Conservation (phyloP, 169 alveolate genomes). For the Plasmodium chabaudi region DNA sequence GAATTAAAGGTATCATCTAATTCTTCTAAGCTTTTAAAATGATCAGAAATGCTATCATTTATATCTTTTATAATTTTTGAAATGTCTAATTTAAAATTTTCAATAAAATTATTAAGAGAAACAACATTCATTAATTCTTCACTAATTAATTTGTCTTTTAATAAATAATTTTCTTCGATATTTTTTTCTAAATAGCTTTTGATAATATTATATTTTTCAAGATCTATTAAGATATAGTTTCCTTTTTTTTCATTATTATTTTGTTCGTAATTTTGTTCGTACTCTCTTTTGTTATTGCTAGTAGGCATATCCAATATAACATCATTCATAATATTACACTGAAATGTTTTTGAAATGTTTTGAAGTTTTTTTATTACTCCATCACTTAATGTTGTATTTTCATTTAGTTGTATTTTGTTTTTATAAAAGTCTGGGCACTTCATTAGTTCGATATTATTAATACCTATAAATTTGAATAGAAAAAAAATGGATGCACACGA, state of each 20-base stretch:
- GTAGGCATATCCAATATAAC: background rate
- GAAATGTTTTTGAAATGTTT: slow-evolving; percentile 12
- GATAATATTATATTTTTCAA: slow-evolving; percentile 16
- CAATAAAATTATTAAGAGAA: slow-evolving; percentile 45
- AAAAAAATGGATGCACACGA: background rate
- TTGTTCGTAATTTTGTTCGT: background rate
- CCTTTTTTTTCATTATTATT: background rate
- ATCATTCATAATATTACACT: slow-evolving; percentile 1
- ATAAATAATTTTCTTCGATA: slow-evolving; percentile 47
- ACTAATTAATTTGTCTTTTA: slow-evolving; percentile 46
- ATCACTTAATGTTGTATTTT: slow-evolving; percentile 27
- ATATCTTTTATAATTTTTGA: slow-evolving; percentile 46
- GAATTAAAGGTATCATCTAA: slow-evolving; percentile 46
- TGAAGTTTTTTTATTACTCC: slow-evolving; percentile 2
- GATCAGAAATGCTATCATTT: slow-evolving; percentile 37
- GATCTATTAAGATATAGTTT: slow-evolving; percentile 3
- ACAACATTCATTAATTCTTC: slow-evolving; percentile 50
- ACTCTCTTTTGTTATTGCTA: background rate
- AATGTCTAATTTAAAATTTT: slow-evolving; percentile 29
- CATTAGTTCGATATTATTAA: slow-evolving; percentile 10
- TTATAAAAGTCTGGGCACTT: slow-evolving; percentile 51
- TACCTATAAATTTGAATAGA: background rate
- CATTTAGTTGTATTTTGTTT: slow-evolving; percentile 16
- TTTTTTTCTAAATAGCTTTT: slow-evolving; percentile 54
- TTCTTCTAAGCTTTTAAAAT: slow-evolving; percentile 62